Evolutionary conservation across 1,284 basidiomycete species (phyloP), one percentile per base, ranked within the genome.

Genomic region (Puccinia polysora): DNA sequence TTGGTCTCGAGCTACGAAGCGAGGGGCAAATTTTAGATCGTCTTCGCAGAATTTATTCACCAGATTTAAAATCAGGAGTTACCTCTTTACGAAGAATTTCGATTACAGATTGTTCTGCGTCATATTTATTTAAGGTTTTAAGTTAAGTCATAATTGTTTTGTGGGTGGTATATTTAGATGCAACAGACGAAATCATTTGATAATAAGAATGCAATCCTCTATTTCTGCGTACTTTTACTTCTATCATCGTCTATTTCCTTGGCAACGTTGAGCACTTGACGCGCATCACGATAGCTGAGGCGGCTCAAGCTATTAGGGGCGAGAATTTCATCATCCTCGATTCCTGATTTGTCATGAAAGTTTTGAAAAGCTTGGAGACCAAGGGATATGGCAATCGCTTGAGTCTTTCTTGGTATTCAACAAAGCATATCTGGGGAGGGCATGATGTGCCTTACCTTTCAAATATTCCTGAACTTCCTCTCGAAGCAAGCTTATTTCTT

Each of bases 71-170:
- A n/a, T n/a, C n/a, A n/a, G n/a, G n/a, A n/a, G 36, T 49, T 38
- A 69, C 65, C 36, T 69, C 55, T n/a, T 45, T 55, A 15, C 65
- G 52, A 18, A 69, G 55, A 20, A 69, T 69, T 14, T 69, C 55
- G 30, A 69, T 69, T 28, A 69, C 65, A 34, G 34, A 20, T 59
- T 69, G 65, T 20, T 69, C 65, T 69, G 45, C 20, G 3, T 40
- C 34, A 36, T 55, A 32, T 55, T 53, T 20, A 7, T 4, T 28
- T 28, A 6, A 25, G 34, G 12, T n/a, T n/a, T n/a, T n/a, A n/a
- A n/a, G n/a, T n/a, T n/a, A n/a, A n/a, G n/a, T n/a, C n/a, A n/a
- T n/a, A n/a, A n/a, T n/a, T n/a, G n/a, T n/a, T n/a, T n/a, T n/a
- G n/a, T n/a, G n/a, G n/a, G n/a, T n/a, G n/a, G n/a, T n/a, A n/a